Evolutionary conservation across 2,329 filamentous ascomycete species (phyloP).

Genomic region (Lachnellula suecica): DNA sequence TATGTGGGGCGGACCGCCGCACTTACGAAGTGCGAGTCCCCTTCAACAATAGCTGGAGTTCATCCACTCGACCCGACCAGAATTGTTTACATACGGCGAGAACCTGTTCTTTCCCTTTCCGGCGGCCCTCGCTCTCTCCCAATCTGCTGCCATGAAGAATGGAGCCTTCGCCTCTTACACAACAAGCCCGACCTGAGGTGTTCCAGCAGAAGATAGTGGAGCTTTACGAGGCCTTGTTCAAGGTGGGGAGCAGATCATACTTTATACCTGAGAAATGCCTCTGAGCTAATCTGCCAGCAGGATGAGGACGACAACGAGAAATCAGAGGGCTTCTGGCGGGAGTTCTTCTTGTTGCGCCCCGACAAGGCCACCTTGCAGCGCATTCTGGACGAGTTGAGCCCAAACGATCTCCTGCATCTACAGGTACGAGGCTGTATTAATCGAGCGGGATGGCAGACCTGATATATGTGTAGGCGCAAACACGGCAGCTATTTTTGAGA

Average conservation of each 20-base stretch:
- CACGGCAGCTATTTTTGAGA: constrained; percentile 67
- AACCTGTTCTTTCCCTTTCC: background rate
- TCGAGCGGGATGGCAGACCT: constrained; percentile 3
- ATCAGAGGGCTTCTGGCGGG: constrained; percentile 90
- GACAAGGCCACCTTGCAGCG: constrained; percentile 67
- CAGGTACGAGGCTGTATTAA: constrained; percentile 60
- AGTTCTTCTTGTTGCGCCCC: constrained; percentile 89
- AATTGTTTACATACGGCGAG: constrained; percentile 1
- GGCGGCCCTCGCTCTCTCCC: background rate
- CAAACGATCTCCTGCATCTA: constrained; percentile 73
- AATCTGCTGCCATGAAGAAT: constrained; percentile 47
- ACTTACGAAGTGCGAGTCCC: background rate
- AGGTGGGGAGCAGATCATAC: constrained; percentile 43
- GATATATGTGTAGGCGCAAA: constrained; percentile 29
- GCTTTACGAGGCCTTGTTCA: constrained; percentile 84
- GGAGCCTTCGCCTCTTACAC: constrained; percentile 90
- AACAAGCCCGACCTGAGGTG: constrained; percentile 83
- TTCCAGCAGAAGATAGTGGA: constrained; percentile 94
- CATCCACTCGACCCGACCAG: background rate
- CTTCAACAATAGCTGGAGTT: too few relatives aligned
- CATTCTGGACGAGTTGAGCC: constrained; percentile 67
- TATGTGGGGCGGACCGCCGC: background rate
- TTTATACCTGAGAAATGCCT: too few relatives aligned
- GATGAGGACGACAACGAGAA: constrained; percentile 67
- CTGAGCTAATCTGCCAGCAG: constrained; percentile 37